Base-by-base conservation (phyloP, 2,329 filamentous ascomycete species). In the Sporothrix mexicana region DNA sequence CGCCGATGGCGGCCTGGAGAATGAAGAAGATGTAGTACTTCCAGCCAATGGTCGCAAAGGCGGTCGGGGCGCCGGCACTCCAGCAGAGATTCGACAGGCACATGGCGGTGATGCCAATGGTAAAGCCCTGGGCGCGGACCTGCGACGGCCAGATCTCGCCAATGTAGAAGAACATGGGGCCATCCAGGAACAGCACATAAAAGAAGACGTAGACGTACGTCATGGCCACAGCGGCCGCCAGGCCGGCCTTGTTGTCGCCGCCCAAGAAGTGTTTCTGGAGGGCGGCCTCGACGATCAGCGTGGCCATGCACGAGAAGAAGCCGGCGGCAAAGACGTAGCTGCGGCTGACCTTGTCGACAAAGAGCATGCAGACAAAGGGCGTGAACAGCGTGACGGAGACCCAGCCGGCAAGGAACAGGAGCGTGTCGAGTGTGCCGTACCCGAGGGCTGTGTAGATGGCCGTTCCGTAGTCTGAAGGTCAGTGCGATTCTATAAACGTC, bases 351-450 rank as follows among this genome's bases (percentile, higher is more conserved):
- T 49, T 51, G 72, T 73, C 72, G 43, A 73, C 15, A 6, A 68
- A 30, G 9, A 67, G 12, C 15, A 53, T 51, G 51, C 45, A 51
- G 23, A 70, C 3, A 25, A 70, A 36, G 9, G 70, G 64, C 7
- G 13, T 61, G 13, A 70, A 2, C 7, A 61, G n/a, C 15, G 51
- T 23, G 20, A 59, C 49, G 5, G 67, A 17, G 36, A 73, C 23
- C 72, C 72, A 73, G 20, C 72, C 69, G 30, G 47, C 43, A 30
- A 68, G 23, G n/a, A 73, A 61, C 5, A 62, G 51, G 2, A 73
- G 62, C 0, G 20, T n/a, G 12, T 59, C n/a, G 17, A 61, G 41
- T 6, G 51, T 53, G 62, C 15, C n/a, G 45, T 68, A 71, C 2
- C 57, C 53, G 12, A 73, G 69, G 1, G 23, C 9, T 1, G 41